phyloP scores from a whole-genome alignment of 2,329 filamentous ascomycete species.

The Graphilbum fragrans region DNA sequence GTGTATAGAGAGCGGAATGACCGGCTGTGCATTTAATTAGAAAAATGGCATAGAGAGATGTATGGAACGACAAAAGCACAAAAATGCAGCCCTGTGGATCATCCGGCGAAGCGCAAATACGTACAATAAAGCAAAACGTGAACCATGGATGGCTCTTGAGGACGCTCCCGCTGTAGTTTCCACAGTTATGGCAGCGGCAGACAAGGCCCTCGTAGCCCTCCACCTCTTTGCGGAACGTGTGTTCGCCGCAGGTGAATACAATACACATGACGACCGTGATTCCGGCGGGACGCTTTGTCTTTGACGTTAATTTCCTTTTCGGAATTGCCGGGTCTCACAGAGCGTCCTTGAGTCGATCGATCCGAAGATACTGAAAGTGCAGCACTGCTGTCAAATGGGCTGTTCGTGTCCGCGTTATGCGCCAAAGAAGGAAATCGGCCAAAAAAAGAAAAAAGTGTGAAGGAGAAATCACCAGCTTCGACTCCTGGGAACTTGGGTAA shows the following conservation, averaged over 20 bases:
- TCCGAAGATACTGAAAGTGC: no score
- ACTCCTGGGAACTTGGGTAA: no score
- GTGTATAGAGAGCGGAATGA: conserved; percentile 58
- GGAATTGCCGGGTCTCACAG: no score
- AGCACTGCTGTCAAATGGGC: no score
- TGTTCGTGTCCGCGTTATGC: no score
- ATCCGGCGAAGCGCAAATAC: conserved; percentile 14
- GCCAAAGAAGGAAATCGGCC: no score
- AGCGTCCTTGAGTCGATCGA: no score
- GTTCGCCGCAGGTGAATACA: conserved; percentile 49
- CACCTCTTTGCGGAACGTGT: conserved; percentile 47
- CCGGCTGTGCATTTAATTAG: conserved; percentile 31
- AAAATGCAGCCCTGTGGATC: background rate
- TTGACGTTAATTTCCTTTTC: no score
- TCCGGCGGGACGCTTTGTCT: background rate
- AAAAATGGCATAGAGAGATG: background rate
- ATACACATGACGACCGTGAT: conserved; percentile 36
- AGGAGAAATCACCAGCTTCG: no score
- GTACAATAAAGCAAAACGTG: conserved; percentile 64
- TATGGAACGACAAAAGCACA: background rate
- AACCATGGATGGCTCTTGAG: conserved; percentile 61
- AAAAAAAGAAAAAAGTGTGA: no score
- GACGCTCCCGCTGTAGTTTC: conserved; percentile 49
- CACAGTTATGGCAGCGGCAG: conserved; percentile 55
- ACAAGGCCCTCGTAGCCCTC: conserved; percentile 49